Evolutionary conservation across 495 filamentous ascomycete species (phyloP).

Genomic region (Pyrenopolyporus hunteri): DNA sequence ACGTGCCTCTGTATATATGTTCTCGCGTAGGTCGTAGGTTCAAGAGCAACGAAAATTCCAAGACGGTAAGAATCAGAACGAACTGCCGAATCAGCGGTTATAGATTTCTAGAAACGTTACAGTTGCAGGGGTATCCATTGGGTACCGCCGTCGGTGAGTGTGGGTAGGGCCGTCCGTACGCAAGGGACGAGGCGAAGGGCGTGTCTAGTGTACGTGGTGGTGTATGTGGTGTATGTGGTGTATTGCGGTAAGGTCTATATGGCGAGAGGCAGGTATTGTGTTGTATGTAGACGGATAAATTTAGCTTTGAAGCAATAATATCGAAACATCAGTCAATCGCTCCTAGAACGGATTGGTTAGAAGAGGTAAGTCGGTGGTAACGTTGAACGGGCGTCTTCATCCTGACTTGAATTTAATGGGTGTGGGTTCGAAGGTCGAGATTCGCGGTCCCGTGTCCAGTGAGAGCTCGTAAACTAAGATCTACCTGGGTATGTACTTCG

Average conservation of each 20-base stretch:
- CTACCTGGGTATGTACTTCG: neutral
- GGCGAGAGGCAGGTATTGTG: too few species aligned
- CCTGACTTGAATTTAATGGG: slow-evolving; percentile 10
- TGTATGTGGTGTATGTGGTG: too few species aligned
- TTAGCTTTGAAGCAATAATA: slow-evolving; percentile 22
- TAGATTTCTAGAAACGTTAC: slow-evolving; percentile 43
- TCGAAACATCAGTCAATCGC: slow-evolving; percentile 28
- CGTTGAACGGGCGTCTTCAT: slow-evolving; percentile 26
- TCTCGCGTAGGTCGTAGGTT: neutral
- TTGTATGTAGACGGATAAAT: neutral
- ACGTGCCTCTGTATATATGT: slow-evolving; percentile 19
- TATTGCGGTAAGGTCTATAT: too few species aligned
- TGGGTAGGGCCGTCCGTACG: slow-evolving; percentile 18
- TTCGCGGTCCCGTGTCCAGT: slow-evolving; percentile 18
- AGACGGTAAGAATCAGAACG: slow-evolving; percentile 25
- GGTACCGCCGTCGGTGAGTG: slow-evolving; percentile 18
- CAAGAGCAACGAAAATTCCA: slow-evolving; percentile 6
- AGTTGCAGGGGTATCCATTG: slow-evolving; percentile 37
- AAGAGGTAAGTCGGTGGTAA: slow-evolving; percentile 30
- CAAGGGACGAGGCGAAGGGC: slow-evolving; percentile 19
- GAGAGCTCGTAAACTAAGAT: slow-evolving; percentile 12
- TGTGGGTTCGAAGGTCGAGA: slow-evolving; percentile 20
- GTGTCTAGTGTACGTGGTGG: too few species aligned
- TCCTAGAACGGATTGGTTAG: slow-evolving; percentile 3
- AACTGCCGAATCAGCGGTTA: slow-evolving; percentile 40